Percentiles rank a stretch among this genome's conserved stretches.
Evolutionary conservation across 2,329 filamentous ascomycete species (phyloP).

Genomic region (Cladosporium cucumerinum): DNA sequence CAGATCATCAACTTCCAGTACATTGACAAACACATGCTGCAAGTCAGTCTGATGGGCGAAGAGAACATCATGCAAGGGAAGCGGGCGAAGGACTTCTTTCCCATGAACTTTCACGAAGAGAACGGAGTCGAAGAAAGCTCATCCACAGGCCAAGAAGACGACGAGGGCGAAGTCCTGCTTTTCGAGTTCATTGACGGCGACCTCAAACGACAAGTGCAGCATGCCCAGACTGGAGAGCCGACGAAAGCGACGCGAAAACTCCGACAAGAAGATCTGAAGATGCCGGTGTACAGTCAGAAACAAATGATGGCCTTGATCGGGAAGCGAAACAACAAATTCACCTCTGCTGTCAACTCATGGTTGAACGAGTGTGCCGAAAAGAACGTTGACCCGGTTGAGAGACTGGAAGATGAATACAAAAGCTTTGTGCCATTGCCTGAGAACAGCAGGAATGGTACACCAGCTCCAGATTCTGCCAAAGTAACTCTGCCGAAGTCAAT

Average conservation of each 20-base stretch:
- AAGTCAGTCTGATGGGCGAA: slow-evolving; percentile 71
- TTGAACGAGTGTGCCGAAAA: slow-evolving; percentile 68
- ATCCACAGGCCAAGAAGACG: slow-evolving; percentile 26
- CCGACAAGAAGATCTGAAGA: slow-evolving; percentile 75
- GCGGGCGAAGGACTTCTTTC: slow-evolving; percentile 51
- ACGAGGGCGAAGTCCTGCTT: slow-evolving; percentile 64
- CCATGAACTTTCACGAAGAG: slow-evolving; percentile 34
- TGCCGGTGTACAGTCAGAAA: slow-evolving; percentile 90
- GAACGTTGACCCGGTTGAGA: slow-evolving; percentile 63
- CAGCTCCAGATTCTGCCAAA: slow-evolving; percentile 37
- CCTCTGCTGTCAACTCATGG: slow-evolving; percentile 71
- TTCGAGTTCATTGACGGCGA: slow-evolving; percentile 95
- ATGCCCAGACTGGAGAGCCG: slow-evolving; percentile 70
- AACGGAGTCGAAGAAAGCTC: slow-evolving; percentile 35
- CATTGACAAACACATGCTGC: slow-evolving; percentile 77
- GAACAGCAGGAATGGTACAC: slow-evolving; percentile 41
- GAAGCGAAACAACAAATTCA: slow-evolving; percentile 82
- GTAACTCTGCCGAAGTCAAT: slow-evolving; percentile 65
- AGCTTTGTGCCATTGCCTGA: slow-evolving; percentile 61
- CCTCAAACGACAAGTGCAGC: slow-evolving; percentile 72
- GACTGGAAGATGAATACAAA: slow-evolving; percentile 58
- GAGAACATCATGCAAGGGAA: slow-evolving; percentile 63
- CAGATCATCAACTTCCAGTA: slow-evolving; percentile 78
- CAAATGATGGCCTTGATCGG: slow-evolving; percentile 87
- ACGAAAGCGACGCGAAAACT: slow-evolving; percentile 65